Base-by-base conservation (phyloP, 331 rosid genomes). In the Spiraea crenata region DNA sequence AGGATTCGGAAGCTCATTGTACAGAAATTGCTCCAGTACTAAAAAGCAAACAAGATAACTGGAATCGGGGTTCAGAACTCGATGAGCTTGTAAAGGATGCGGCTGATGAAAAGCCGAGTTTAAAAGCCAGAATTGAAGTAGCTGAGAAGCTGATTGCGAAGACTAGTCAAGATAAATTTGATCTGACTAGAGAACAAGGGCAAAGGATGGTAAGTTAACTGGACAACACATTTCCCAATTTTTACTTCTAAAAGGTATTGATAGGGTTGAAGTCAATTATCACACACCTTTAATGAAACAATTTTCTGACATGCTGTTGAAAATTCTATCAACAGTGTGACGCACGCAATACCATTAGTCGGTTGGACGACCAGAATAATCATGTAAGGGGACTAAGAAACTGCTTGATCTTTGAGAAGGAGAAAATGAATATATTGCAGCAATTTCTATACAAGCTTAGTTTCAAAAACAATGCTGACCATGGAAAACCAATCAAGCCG, bases 51-150 rank as follows among this genome's bases (percentile, higher is more conserved):
- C 20, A 20, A 59, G 45, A 56, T 12, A 56, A 10, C 7, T 25
- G 31, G 31, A 56, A 59, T 37, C 20, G 5, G 11, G 35, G 11
- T 15, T 38, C 10, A 25, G 38, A 56, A 14, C 5, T n/a, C 20
- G 10, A 11, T 25, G 51, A 11, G 40, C 75, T 17, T 2, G 39
- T 20, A 50, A 45, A 56, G 37, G 61, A 12, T 25, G 61, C 15
- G 5, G 19, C 7, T 25, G 42, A 5, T 48, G 73, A 57, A 46
- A 71, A 65, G n/a, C 72, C 74, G 3, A 44, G 64, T 63, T 49
- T 70, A 7, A 45, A 77, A 51, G 67, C 75, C 69, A 77, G 60
- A 71, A 75, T 84, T 37, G 73, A 71, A 64, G 58, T 61, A 57
- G 75, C 81, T n/a, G 74, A 74, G 79, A 74, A 67, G 5, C 7